Evolutionary conservation across 352 stramenopile genomes (phyloP), one percentile per base, ranked within the genome.

Genomic region (Globisporangium heterothallicum): DNA sequence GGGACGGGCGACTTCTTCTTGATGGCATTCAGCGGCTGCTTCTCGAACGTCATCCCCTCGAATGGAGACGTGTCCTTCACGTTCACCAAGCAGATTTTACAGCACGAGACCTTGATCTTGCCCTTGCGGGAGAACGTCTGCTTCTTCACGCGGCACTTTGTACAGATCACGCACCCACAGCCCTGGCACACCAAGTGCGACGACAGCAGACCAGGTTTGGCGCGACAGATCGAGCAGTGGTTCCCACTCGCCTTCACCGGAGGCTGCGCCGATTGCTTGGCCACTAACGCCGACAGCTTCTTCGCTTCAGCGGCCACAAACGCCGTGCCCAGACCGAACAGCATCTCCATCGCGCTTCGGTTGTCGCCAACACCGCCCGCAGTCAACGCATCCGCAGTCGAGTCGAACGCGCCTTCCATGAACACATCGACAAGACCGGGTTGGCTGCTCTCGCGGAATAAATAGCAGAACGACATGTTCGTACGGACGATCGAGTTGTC

Each of bases 401-500:
- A 86, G 63, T 88, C 78, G 41, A 73, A 88, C 5, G 78, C 65
- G n/a, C 78, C 78, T 19, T 82, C 57, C 74, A 86, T 82, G 54
- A 84, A 88, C 36, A 88, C 71, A 27, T 88, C 74, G 2, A 88
- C 66, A 26, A 82, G 64, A 12, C 80, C 73, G 0, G 71, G 61
- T 18, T 73, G 50, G 10, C 61, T 73, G 13, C 64, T 70, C 18
- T 77, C 64, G n/a, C 73, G 68, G 56, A 86, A 85, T 59, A 88
- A 76, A 61, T 77, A 88, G 53, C 74, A 84, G 49, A 85, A 86
- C 21, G 74, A 86, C 53, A 86, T 61, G 46, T 85, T 70, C 4
- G 72, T 77, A 24, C 78, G 78, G 16, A 84, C 71, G 61, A 88
- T 86, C 40, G 78, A 86, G 56, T 88, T 88, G 60, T 88, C 78